Base-by-base conservation (phyloP, 2,329 filamentous ascomycete genomes). In the Fusarium sp. region DNA sequence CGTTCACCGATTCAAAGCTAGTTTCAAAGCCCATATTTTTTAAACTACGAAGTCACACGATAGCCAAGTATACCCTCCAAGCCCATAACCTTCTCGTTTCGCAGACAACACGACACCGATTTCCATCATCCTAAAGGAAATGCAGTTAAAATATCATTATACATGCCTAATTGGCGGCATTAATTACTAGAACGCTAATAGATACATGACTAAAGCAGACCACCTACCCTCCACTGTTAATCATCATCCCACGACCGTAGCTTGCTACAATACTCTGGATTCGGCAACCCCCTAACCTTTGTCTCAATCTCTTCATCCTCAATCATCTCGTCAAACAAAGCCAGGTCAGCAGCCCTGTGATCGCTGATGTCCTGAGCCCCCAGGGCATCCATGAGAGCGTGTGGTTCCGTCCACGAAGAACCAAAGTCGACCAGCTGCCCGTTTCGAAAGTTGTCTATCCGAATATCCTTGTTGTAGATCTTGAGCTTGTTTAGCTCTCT, bases 381-480 rank as follows among this genome's bases (percentile, higher is more conserved):
- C 58, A 70, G 25, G 3, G 63, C 68, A 64, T 73, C 60, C 8
- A 75, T 35, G 20, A 76, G 61, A 5, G 5, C 20, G 39, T 76
- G 71, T 1, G 71, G 71, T n/a, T 68, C 69, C 6, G 73, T 76
- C 64, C 63, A 72, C 8, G 71, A 68, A 2, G 67, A 74, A 7
- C 73, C 72, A 66, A 76, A 69, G 59, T 76, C 73, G 13, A 76
- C 67, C 11, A 74, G n/a, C 37, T 56, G 57, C 6, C 73, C 71
- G 16, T 62, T 54, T 10, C 65, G 60, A 52, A 39, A 74, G 50
- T 76, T 76, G 14, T 66, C 71, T 9, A 68, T 18, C 27, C 61
- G 66, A 39, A 74, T 67, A 20, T 76, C 71, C 50, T 48, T 61
- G 48, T 69, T 76, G 50, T 65, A 74, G 6, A 76, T 48, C 56